phyloP scores from a whole-genome alignment of 2,329 filamentous ascomycete species.

The Elsinoe fawcettii region DNA sequence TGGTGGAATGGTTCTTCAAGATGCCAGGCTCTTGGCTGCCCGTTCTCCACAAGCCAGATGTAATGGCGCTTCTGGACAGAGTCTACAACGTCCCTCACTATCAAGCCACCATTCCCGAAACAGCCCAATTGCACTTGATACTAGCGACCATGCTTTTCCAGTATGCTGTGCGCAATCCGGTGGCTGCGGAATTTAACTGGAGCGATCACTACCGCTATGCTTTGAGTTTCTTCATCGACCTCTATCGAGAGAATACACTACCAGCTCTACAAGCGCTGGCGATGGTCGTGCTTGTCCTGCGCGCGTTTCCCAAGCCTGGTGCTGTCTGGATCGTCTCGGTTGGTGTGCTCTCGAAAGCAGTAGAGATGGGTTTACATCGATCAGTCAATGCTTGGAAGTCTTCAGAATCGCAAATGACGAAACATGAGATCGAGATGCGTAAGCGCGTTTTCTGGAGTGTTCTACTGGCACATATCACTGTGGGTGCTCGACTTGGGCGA shows the following conservation, averaged over 20 bases:
- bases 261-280: slow-evolving; percentile 65
- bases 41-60: slow-evolving; percentile 67
- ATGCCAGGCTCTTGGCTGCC: slow-evolving; percentile 66
- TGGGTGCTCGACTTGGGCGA: slow-evolving; percentile 67
- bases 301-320: slow-evolving; percentile 72
- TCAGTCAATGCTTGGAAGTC: slow-evolving; percentile 54
- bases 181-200: slow-evolving; percentile 55
- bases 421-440: slow-evolving; percentile 62
- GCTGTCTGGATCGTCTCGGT: slow-evolving; percentile 62
- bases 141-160: slow-evolving; percentile 73
- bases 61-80: slow-evolving; percentile 58
- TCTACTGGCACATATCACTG: slow-evolving; percentile 56
- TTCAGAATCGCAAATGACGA: slow-evolving; percentile 40
- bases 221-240: slow-evolving; percentile 58
- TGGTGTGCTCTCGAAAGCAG: slow-evolving; percentile 57
- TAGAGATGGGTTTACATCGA: slow-evolving; percentile 69
- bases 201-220: slow-evolving; percentile 74
- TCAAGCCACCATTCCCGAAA: slow-evolving; percentile 55
- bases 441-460: slow-evolving; percentile 73
- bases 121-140: slow-evolving; percentile 68
- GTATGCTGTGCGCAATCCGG: slow-evolving; percentile 58
- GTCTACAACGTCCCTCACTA: slow-evolving; percentile 64
- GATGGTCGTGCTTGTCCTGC: slow-evolving; percentile 63
- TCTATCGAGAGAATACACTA: slow-evolving; percentile 55
- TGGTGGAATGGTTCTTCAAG: slow-evolving; percentile 67